phyloP scores from a whole-genome alignment of 495 filamentous ascomycete genomes.

The Neurospora hispaniola region DNA sequence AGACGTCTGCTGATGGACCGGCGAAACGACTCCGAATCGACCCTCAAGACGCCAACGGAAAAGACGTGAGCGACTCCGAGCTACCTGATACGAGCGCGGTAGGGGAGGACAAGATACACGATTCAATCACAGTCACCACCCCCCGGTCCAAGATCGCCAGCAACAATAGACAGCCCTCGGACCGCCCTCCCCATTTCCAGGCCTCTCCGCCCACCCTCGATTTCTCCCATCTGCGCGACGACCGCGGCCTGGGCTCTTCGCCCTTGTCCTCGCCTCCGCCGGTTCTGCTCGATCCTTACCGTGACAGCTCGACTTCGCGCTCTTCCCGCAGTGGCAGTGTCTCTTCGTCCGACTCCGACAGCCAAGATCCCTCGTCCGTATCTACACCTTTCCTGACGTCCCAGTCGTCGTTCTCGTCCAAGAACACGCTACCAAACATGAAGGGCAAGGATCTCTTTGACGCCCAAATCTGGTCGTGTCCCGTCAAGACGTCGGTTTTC shows the following conservation, averaged over 20 bases:
- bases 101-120: not conserved
- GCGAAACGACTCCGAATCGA: constrained; percentile 28
- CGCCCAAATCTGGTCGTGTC: constrained; percentile 52
- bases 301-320: constrained; percentile 21
- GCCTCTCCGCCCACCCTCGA: constrained; percentile 17
- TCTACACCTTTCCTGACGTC: constrained; percentile 30
- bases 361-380: constrained; percentile 27
- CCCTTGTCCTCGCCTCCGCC: constrained; percentile 38
- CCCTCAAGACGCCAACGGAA: constrained; percentile 9
- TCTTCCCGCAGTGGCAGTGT: constrained; percentile 9
- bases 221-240: constrained; percentile 1
- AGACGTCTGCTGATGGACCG: constrained; percentile 23
- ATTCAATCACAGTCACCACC: not conserved
- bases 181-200: not conserved
- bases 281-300: constrained; percentile 32
- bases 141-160: not conserved
- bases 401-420: constrained; percentile 22
- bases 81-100: not conserved
- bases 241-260: constrained; percentile 24
- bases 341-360: constrained; percentile 24
- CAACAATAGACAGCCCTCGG: not conserved
- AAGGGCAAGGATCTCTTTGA: constrained; percentile 61
- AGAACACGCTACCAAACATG: constrained; percentile 37
- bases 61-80: not conserved
- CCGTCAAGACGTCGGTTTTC: constrained; percentile 51